Percentiles rank a stretch among this genome's conserved stretches.
Conservation (phyloP, 2,329 filamentous ascomycete genomes). For the Clonostachys solani region DNA sequence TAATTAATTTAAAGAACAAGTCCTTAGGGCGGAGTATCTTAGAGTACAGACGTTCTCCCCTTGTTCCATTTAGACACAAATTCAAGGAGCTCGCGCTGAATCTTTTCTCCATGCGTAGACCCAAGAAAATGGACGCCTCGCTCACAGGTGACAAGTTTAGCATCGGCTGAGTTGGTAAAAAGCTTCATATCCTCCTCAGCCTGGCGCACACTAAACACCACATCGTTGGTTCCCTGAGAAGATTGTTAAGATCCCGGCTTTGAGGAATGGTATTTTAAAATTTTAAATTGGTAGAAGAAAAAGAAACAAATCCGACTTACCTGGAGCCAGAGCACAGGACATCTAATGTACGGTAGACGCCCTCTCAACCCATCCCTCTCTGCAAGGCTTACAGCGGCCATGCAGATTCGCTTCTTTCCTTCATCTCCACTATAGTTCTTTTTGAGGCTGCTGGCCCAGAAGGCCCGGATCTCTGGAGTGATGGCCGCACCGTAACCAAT, state of each 20-base stretch:
- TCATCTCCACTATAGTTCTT: neutral
- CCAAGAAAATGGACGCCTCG: neutral
- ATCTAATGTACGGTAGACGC: neutral
- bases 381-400: neutral
- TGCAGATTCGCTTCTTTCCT: neutral
- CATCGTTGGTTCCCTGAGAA: neutral
- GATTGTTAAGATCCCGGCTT: too few species aligned
- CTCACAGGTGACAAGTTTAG: neutral
- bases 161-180: neutral
- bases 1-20: too few species aligned
- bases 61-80: neutral
- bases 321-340: neutral
- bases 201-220: neutral
- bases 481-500: neutral
- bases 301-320: too few species aligned
- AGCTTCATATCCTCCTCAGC: neutral
- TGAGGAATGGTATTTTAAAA: too few species aligned
- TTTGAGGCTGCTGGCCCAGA: neutral
- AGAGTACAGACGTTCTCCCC: too few species aligned
- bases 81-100: neutral
- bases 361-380: neutral
- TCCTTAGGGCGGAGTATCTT: too few species aligned
- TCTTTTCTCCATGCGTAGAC: neutral
- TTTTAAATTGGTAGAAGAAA: too few species aligned
- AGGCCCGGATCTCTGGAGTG: neutral